Evolutionary conservation across 345 rosid genomes (phyloP).

Genomic region (Crucihimalaya himalaica): DNA sequence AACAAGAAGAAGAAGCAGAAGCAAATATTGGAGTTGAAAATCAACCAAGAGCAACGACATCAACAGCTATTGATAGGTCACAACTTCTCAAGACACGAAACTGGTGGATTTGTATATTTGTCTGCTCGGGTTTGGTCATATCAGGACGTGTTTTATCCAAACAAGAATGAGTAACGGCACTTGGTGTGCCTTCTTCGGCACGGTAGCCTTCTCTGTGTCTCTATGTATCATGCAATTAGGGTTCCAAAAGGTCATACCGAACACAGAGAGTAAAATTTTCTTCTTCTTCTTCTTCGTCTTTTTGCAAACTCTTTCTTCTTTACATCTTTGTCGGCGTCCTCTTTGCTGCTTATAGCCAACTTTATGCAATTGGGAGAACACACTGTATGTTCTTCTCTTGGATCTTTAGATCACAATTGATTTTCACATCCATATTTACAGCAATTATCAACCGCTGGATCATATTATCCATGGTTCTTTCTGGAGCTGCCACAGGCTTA

Average conservation of each 20-base stretch:
- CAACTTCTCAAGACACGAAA: constrained; percentile 23
- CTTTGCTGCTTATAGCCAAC: constrained; percentile 41
- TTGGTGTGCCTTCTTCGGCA: too few relatives aligned
- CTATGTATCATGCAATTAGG: too few relatives aligned
- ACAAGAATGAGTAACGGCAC: too few relatives aligned
- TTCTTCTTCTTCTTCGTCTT: constrained; percentile 7
- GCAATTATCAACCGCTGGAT: constrained; percentile 49
- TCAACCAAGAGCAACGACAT: constrained; percentile 17
- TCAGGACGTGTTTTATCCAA: constrained; percentile 30
- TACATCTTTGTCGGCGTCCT: constrained; percentile 44
- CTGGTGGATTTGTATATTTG: constrained; percentile 37
- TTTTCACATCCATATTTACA: constrained; percentile 47
- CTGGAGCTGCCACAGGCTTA: constrained; percentile 45
- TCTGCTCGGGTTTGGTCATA: constrained; percentile 29
- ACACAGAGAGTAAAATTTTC: too few relatives aligned
- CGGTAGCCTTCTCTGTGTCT: too few relatives aligned
- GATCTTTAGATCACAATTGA: constrained; percentile 52
- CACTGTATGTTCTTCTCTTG: constrained; percentile 44
- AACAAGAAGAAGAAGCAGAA: constrained; percentile 27
- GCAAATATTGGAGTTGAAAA: constrained; percentile 17
- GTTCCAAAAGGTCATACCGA: too few relatives aligned
- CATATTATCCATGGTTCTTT: constrained; percentile 43
- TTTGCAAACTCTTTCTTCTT: constrained; percentile 27
- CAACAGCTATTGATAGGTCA: background rate
- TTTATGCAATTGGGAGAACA: constrained; percentile 41